Evolutionary conservation across 2,329 filamentous ascomycete species (phyloP).

Genomic region (Colletotrichum chrysophilum): DNA sequence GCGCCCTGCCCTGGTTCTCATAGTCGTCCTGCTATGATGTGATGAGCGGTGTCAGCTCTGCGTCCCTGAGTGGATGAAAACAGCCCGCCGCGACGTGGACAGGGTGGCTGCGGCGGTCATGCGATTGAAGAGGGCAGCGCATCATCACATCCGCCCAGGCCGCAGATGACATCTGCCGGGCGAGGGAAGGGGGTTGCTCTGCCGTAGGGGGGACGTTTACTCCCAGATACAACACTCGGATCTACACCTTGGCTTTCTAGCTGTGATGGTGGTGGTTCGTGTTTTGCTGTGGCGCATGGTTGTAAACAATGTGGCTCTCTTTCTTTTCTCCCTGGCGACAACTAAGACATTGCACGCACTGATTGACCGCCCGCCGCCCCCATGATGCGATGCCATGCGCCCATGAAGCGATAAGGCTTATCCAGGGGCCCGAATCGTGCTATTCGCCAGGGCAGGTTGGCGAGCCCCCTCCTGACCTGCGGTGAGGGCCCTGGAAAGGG

Average conservation of each 20-base stretch:
- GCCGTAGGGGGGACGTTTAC: not conserved
- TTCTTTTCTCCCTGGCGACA: not conserved
- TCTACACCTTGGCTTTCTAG: not conserved
- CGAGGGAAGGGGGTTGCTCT: not conserved
- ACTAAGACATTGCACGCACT: not conserved
- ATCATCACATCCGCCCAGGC: not conserved
- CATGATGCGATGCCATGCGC: conserved; percentile 1
- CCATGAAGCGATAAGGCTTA: not conserved
- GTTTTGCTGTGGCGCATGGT: not conserved
- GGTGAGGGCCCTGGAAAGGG: conserved; percentile 6
- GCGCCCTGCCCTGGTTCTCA: not conserved
- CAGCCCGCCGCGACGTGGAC: conserved; percentile 15
- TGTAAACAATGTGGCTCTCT: not conserved
- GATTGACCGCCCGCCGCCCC: not conserved
- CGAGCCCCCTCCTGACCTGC: conserved; percentile 15
- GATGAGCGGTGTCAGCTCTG: conserved; percentile 16
- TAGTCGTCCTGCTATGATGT: not conserved
- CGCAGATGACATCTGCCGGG: conserved; percentile 15
- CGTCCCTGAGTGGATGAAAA: conserved; percentile 10
- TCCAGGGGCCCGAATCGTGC: not conserved
- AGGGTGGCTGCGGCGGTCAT: conserved; percentile 13
- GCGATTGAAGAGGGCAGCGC: not conserved
- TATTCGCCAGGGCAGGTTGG: not conserved
- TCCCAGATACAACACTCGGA: not conserved
- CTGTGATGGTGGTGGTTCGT: not conserved